Evolutionary conservation across 2,329 filamentous ascomycete genomes (phyloP).

Genomic region (Colletotrichum sp.): DNA sequence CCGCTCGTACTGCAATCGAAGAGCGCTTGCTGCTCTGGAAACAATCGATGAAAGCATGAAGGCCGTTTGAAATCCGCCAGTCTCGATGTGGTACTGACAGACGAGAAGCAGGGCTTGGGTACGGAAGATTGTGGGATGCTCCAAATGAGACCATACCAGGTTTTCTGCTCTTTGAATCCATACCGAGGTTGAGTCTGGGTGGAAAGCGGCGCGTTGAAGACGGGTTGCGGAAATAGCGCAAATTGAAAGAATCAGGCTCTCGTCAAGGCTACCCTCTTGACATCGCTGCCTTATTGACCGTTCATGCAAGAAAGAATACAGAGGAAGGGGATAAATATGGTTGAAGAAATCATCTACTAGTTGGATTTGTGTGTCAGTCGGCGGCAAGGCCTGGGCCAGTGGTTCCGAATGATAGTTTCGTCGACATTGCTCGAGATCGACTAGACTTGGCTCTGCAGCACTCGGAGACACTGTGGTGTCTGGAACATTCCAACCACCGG

Average conservation of each 20-base stretch:
- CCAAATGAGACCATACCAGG: not conserved
- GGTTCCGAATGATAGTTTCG: not conserved
- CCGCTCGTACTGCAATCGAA: slow-evolving; percentile 47
- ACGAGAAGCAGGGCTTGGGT: slow-evolving; percentile 46
- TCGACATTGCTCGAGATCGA: not conserved
- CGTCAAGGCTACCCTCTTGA: slow-evolving; percentile 7
- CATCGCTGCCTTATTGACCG: not conserved
- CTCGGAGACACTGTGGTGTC: not conserved
- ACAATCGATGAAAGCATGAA: slow-evolving; percentile 49
- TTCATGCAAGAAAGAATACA: slow-evolving; percentile 15
- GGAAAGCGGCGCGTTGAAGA: not conserved
- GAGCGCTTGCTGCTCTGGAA: slow-evolving; percentile 45
- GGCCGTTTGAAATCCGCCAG: slow-evolving; percentile 45
- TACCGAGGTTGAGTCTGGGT: not conserved
- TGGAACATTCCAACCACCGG: not conserved
- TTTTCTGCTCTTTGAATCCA: not conserved
- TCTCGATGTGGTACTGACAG: slow-evolving; percentile 47
- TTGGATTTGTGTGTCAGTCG: slow-evolving; percentile 14
- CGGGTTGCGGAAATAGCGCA: not conserved
- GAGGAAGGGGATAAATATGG: slow-evolving; percentile 22
- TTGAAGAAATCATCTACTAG: slow-evolving; percentile 26
- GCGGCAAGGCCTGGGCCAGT: not conserved
- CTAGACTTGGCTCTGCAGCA: not conserved
- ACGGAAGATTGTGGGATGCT: slow-evolving; percentile 24
- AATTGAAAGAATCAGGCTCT: not conserved